Base-by-base conservation (phyloP, 2,329 filamentous ascomycete species). In the Aureobasidium leucospermi region DNA sequence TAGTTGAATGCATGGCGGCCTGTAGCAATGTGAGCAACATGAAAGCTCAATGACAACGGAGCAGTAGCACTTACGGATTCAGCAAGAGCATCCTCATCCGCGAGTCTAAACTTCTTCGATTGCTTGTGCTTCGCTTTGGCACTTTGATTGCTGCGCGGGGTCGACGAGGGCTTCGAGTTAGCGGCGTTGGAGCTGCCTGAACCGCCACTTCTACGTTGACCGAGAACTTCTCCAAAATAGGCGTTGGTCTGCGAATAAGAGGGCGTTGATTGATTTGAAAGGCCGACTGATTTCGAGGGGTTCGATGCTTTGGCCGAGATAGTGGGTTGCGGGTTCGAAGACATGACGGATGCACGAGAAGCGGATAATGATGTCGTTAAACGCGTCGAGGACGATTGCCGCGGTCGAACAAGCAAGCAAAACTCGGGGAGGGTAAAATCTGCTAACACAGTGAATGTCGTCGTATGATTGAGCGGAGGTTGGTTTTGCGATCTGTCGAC, bases 31-130 rank as follows among this genome's bases (percentile, higher is more conserved):
- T 60, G 38, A 58, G 39, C 62, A 36, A 34, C 56, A 28, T 66
- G 43, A 6, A 47, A 42, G 60, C 68, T 64, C 68, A 66, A 16
- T 42, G 11, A 13, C 11, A 19, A 31, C 19, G 7, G 19, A n/a
- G 32, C 43, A 15, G 23, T 10, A 32, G 23, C 41, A 80, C 83
- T 73, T 76, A 92, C 82, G 66, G 82, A 80, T 78, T 96, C 91
- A 65, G 85, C 90, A 83, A 95, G 86, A 67, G 84, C 85, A 82
- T 96, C 91, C 77, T 96, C 91, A 77, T 92, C 86, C 71, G 87
- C 82, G 66, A 87, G 78, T 60, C 82, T 79, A 49, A 90, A 88
- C 69, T 86, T 85, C 68, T 86, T 87, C 69, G 91, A 88, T 64
- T 84, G 85, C 71, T 90, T 91, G 76, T 96, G 90, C 73, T 94